Evolutionary conservation across 441 rosid species (phyloP).

Genomic region (Francoa sonchifolia): DNA sequence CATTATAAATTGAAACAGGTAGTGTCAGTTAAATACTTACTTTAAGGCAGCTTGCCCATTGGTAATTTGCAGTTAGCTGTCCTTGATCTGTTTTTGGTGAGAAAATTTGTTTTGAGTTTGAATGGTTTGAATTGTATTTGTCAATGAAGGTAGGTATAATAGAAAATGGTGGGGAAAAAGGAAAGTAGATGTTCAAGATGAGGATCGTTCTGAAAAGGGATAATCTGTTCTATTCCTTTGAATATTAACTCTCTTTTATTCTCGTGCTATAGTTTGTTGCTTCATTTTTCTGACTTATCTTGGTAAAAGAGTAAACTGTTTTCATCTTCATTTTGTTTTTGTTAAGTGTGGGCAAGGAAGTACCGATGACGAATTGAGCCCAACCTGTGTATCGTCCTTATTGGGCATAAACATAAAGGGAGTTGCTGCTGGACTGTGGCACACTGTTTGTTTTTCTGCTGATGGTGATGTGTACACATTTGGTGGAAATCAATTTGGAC

Average conservation of each 20-base stretch:
- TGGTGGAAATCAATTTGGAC: slow-evolving; percentile 99
- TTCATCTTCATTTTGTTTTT: slow-evolving; percentile 13
- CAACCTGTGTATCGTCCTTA: slow-evolving; percentile 78
- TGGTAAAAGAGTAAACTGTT: slow-evolving; percentile 7
- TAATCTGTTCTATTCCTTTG: slow-evolving; percentile 21
- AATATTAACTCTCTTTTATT: slow-evolving; percentile 2
- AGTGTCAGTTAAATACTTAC: too few relatives aligned
- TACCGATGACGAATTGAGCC: slow-evolving; percentile 84
- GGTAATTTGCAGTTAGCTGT: too few relatives aligned
- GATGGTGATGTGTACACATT: slow-evolving; percentile 83
- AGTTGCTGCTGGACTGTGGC: slow-evolving; percentile 95
- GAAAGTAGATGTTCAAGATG: slow-evolving; percentile 47
- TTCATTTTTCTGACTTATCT: slow-evolving; percentile 8
- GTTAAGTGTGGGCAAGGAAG: slow-evolving; percentile 93
- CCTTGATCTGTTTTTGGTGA: too few relatives aligned
- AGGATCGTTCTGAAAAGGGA: slow-evolving; percentile 35
- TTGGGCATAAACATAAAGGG: slow-evolving; percentile 61
- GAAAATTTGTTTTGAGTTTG: too few relatives aligned
- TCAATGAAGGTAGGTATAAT: slow-evolving; percentile 61
- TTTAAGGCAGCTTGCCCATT: too few relatives aligned
- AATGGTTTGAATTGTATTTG: too few relatives aligned
- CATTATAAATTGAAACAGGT: too few relatives aligned
- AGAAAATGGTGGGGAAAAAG: slow-evolving; percentile 44
- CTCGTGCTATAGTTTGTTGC: slow-evolving; percentile 4
- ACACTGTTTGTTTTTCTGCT: slow-evolving; percentile 70